Evolutionary conservation across 2,329 filamentous ascomycete species (phyloP).

Genomic region (Aureobasidium sp.): DNA sequence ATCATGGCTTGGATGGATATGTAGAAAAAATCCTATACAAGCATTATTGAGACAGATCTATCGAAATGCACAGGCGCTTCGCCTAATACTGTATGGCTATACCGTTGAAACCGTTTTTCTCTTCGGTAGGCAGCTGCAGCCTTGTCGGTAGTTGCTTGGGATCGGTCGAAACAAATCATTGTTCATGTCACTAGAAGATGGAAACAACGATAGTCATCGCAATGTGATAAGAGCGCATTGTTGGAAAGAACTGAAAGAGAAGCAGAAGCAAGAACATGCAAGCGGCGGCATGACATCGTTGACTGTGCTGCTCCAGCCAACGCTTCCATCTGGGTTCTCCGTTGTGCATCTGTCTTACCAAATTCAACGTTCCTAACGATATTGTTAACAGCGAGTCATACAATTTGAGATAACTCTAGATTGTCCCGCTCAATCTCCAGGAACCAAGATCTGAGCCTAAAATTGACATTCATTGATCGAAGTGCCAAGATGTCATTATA

Average conservation of each 20-base stretch:
- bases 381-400: not conserved
- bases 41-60: not conserved
- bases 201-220: not conserved
- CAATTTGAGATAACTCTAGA: not conserved
- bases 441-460: not conserved
- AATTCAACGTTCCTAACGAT: not conserved
- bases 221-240: not conserved
- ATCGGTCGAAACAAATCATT: not conserved
- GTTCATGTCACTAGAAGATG: no score
- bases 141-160: not conserved
- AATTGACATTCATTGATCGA: not conserved
- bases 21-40: not conserved
- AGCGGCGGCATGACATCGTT: not conserved
- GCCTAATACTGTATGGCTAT: not conserved
- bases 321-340: not conserved
- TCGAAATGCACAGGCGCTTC: slow-evolving; percentile 5
- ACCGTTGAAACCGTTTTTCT: not conserved
- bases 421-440: not conserved
- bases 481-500: not conserved
- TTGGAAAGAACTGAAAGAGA: not conserved
- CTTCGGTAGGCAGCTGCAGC: not conserved
- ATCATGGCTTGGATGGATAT: not conserved
- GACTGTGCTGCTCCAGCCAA: not conserved
- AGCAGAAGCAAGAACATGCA: not conserved
- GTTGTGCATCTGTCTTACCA: slow-evolving; percentile 4